A percentile compares a stretch with the other conserved stretches of the same genome.
phyloP scores from a whole-genome alignment of 164 flowering plant genomes.

The Macadamia tetraphylla region DNA sequence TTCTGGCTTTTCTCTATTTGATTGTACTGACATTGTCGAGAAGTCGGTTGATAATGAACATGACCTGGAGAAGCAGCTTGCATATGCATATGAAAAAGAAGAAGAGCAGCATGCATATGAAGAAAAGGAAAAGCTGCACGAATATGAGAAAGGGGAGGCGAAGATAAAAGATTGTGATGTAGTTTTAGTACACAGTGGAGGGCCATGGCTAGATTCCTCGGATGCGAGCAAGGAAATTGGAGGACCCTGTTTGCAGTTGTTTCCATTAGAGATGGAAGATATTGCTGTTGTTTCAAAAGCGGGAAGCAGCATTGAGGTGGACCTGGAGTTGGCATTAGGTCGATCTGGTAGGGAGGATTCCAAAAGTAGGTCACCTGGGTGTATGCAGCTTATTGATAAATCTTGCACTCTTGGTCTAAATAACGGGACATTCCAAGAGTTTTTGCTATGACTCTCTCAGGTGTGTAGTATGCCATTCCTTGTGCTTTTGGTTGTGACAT shows the following conservation, averaged over 20 bases:
- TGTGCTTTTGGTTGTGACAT: no score
- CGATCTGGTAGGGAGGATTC: conserved; percentile 28
- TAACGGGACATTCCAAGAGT: no score
- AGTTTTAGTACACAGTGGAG: background rate
- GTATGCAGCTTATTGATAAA: background rate
- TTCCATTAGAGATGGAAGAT: conserved; percentile 8
- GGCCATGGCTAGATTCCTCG: background rate
- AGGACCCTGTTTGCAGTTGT: conserved; percentile 7
- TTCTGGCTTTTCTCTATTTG: background rate
- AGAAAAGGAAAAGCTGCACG: background rate
- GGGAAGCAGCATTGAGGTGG: background rate
- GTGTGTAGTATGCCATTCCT: no score
- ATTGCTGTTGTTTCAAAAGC: conserved; percentile 6
- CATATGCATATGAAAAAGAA: background rate
- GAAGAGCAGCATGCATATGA: background rate
- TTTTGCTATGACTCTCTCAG: no score
- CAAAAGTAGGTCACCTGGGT: conserved; percentile 6
- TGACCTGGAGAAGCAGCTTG: background rate
- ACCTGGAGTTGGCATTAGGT: conserved; percentile 12
- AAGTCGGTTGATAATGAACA: conserved; percentile 3
- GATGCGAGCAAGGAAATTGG: background rate
- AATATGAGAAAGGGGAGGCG: no score
- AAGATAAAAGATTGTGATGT: background rate
- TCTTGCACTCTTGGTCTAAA: conserved; percentile 2
- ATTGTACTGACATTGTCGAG: background rate